Evolutionary conservation across 2,329 filamentous ascomycete genomes (phyloP).

Genomic region (Achaetomium macrosporum): DNA sequence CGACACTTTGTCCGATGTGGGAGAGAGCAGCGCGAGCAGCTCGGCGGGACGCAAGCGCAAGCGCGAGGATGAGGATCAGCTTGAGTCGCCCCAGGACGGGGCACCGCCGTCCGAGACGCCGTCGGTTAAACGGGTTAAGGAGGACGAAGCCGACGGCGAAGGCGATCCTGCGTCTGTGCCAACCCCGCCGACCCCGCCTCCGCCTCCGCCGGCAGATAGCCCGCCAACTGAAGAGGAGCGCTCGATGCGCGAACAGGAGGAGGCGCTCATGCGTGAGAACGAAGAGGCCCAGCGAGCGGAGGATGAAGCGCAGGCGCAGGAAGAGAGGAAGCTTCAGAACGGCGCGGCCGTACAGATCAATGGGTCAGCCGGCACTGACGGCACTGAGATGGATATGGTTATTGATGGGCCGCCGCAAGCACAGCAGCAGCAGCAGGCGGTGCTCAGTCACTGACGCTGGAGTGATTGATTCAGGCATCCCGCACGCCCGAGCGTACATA

Average conservation of each 20-base stretch:
- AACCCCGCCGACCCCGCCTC: conserved; percentile 43
- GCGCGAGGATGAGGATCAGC: conserved; percentile 35
- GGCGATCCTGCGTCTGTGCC: conserved; percentile 27
- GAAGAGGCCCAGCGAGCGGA: conserved; percentile 50
- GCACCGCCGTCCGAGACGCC: conserved; percentile 50
- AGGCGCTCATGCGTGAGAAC: conserved; percentile 46
- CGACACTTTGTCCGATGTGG: conserved; percentile 38
- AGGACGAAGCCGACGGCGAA: conserved; percentile 27
- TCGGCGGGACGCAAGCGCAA: conserved; percentile 60
- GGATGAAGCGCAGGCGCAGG: conserved; percentile 35
- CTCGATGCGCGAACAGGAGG: conserved; percentile 45
- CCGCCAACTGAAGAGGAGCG: conserved; percentile 38
- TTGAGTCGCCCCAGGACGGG: conserved; percentile 35
- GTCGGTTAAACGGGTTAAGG: conserved; percentile 41
- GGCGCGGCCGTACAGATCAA: conserved; percentile 31
- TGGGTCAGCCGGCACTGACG: conserved; percentile 25
- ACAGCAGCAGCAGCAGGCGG: conserved; percentile 14
- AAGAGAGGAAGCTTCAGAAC: conserved; percentile 30
- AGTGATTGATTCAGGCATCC: too few species aligned
- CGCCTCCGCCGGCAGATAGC: conserved; percentile 31
- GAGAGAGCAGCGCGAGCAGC: conserved; percentile 36
- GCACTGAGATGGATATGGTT: conserved; percentile 11
- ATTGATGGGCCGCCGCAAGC: conserved; percentile 14
- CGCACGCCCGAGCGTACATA: too few species aligned
- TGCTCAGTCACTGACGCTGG: conserved; percentile 22